Evolutionary conservation across 768 basidiomycete genomes (phyloP).

Genomic region (Galerina sulciceps): DNA sequence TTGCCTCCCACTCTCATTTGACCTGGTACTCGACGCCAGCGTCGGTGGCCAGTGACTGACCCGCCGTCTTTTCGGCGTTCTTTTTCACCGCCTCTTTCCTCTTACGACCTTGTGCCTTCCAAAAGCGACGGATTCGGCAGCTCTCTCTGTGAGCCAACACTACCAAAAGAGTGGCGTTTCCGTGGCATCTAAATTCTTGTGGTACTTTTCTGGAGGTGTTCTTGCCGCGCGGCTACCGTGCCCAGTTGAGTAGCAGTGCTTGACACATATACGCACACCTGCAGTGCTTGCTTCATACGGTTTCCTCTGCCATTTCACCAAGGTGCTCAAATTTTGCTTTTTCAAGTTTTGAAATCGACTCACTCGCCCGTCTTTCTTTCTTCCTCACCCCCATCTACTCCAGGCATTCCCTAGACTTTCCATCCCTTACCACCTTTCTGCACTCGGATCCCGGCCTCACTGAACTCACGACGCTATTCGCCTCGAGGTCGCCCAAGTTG

Average conservation of each 20-base stretch:
- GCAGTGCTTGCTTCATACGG: slow-evolving; percentile 2
- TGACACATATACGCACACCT: neutral
- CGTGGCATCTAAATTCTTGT: neutral
- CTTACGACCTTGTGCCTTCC: neutral
- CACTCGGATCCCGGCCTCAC: neutral
- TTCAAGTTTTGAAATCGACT: neutral
- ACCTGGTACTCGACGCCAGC: neutral
- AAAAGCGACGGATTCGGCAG: neutral
- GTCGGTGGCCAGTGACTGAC: neutral
- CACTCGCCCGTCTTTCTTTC: neutral
- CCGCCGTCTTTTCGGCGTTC: neutral
- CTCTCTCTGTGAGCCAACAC: neutral
- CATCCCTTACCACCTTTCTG: neutral
- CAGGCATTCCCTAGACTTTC: neutral
- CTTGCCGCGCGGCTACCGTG: too few relatives aligned
- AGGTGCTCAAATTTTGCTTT: neutral
- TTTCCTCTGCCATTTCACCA: neutral
- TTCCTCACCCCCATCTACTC: neutral
- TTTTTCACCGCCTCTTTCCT: neutral
- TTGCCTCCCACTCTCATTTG: neutral
- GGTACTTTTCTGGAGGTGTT: neutral
- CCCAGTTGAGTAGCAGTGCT: too few relatives aligned
- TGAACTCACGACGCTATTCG: slow-evolving; percentile 1
- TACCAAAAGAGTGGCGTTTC: neutral
- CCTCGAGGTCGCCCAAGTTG: slow-evolving; percentile 5